Evolutionary conservation across 192 early-diverging fungal species (phyloP).

Genomic region (Podila epigama): DNA sequence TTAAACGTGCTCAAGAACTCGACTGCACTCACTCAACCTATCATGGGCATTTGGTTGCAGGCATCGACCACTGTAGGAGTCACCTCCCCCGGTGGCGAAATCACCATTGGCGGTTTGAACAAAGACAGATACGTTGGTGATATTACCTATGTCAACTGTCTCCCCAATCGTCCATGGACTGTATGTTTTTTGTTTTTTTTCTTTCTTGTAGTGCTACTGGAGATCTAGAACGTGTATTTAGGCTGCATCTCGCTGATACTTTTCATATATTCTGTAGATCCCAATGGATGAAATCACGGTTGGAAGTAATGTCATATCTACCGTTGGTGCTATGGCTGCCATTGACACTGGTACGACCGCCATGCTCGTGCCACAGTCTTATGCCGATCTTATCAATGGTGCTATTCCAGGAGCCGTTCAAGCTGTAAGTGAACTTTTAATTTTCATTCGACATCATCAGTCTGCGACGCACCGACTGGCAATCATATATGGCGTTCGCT

Average conservation of each 20-base stretch:
- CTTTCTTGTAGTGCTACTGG: slow-evolving; percentile 50
- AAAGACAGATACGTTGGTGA: background rate
- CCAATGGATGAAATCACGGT: slow-evolving; percentile 12
- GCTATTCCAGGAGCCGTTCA: slow-evolving; percentile 22
- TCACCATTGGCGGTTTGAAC: slow-evolving; percentile 4
- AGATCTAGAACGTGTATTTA: too few species aligned
- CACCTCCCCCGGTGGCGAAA: background rate
- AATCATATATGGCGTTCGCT: too few species aligned
- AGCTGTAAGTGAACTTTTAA: background rate
- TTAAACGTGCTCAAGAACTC: background rate
- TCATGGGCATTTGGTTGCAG: slow-evolving; percentile 1
- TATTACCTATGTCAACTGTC: background rate
- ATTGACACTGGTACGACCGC: slow-evolving; percentile 59
- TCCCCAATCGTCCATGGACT: background rate
- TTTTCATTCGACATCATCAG: too few species aligned
- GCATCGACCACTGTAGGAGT: background rate
- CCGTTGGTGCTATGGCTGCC: slow-evolving; percentile 5
- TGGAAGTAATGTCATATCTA: background rate
- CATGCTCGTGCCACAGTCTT: slow-evolving; percentile 45
- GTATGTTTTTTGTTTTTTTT: background rate
- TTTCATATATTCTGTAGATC: slow-evolving; percentile 61
- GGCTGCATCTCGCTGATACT: too few species aligned
- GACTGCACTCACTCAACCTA: background rate
- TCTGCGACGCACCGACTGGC: too few species aligned
- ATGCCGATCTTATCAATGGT: slow-evolving; percentile 26